A percentile compares a stretch with the other conserved stretches of the same genome.
Evolutionary conservation across 345 rosid species (phyloP).

Genomic region (Brassica rapa): DNA sequence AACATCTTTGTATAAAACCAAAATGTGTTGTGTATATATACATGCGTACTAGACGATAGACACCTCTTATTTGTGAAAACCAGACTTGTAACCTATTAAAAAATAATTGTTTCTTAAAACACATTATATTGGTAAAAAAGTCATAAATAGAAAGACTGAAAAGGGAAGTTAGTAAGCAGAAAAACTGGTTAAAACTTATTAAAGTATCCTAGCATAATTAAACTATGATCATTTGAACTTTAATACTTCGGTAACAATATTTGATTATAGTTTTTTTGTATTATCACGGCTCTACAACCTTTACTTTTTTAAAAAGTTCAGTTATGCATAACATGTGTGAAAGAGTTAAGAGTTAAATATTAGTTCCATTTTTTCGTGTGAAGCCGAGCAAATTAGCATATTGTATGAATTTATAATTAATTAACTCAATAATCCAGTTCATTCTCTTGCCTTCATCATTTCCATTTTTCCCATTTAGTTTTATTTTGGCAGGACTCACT

Average conservation of each 20-base stretch:
- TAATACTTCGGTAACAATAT: background rate
- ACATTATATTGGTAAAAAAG: background rate
- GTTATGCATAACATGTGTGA: slow-evolving; percentile 1
- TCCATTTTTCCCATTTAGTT: slow-evolving; percentile 8
- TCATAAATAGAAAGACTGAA: background rate
- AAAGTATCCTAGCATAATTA: background rate
- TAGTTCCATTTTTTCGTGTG: background rate
- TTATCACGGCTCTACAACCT: background rate
- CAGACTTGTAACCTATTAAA: background rate
- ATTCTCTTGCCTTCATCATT: slow-evolving; percentile 20
- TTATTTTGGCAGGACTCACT: slow-evolving; percentile 19
- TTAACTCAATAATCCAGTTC: background rate
- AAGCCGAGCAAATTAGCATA: background rate
- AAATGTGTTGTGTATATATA: background rate
- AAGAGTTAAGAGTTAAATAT: background rate
- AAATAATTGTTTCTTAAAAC: background rate
- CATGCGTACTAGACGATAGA: background rate
- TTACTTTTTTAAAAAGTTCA: background rate
- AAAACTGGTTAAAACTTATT: background rate
- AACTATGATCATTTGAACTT: background rate
- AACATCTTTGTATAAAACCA: background rate
- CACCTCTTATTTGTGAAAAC: background rate
- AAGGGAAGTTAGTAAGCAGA: background rate
- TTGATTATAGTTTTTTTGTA: background rate
- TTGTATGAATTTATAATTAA: background rate